phyloP scores from a whole-genome alignment of 2,329 filamentous ascomycete species.

The Chrysosphaeria jannelii region DNA sequence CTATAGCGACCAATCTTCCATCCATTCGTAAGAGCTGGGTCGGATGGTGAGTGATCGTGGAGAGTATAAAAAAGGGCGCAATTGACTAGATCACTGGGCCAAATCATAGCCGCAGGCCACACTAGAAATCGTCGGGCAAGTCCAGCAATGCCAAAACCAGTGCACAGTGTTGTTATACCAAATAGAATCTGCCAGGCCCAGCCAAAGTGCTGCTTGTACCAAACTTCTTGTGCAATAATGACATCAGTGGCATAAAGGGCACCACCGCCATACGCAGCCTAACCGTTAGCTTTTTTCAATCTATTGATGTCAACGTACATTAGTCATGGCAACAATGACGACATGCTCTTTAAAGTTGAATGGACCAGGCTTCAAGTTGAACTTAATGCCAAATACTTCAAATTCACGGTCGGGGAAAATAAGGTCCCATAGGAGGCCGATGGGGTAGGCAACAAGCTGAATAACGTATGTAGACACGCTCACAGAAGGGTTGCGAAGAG shows the following conservation, averaged over 20 bases:
- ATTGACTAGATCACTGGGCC: constrained; percentile 29
- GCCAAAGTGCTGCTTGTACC: constrained; percentile 20
- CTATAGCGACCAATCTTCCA: constrained; percentile 34
- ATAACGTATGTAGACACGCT: constrained; percentile 29
- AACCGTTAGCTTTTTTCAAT: too few relatives aligned
- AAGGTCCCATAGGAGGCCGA: constrained; percentile 22
- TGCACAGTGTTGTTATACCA: constrained; percentile 27
- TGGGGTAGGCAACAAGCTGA: constrained; percentile 29
- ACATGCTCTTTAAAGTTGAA: constrained; percentile 34
- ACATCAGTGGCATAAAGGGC: constrained; percentile 24
- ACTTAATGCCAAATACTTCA: constrained; percentile 19
- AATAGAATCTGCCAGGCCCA: constrained; percentile 29
- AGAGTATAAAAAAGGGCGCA: constrained; percentile 31
- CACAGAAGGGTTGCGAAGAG: constrained; percentile 25
- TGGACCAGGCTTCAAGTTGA: constrained; percentile 23
- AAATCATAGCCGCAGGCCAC: constrained; percentile 31
- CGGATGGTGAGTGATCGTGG: constrained; percentile 24
- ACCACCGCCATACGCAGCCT: constrained; percentile 26
- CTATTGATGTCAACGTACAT: constrained; percentile 15
- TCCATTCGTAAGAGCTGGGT: constrained; percentile 21
- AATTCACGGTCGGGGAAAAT: constrained; percentile 21
- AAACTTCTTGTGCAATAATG: constrained; percentile 19
- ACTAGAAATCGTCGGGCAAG: constrained; percentile 26
- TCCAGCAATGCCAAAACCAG: constrained; percentile 32
- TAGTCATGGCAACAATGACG: constrained; percentile 31